Percentiles rank a stretch among this genome's conserved stretches.
Conservation (phyloP, 192 early-diverging fungal genomes). For the Gonapodya prolifera region DNA sequence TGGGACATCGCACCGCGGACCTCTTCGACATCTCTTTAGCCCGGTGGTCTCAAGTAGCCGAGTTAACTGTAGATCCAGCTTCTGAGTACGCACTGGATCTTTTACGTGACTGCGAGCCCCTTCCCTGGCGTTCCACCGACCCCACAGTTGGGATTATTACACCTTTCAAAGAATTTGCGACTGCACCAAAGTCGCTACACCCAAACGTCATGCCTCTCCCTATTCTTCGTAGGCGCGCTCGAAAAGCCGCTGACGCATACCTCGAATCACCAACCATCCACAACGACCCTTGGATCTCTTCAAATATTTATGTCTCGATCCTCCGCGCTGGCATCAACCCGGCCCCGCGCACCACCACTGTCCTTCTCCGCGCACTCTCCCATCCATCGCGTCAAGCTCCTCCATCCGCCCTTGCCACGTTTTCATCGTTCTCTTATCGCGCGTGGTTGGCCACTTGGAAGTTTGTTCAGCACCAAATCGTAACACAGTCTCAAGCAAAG, state of each 20-base stretch:
- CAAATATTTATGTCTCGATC: background rate
- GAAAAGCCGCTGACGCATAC: background rate
- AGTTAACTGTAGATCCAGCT: background rate
- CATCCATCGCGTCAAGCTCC: no score
- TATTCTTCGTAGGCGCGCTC: background rate
- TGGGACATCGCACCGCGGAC: background rate
- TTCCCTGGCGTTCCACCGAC: background rate
- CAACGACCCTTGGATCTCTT: background rate
- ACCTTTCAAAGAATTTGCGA: background rate
- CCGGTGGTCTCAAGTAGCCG: background rate
- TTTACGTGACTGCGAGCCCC: background rate
- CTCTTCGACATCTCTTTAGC: background rate
- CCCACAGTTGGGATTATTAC: background rate
- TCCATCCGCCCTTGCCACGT: no score
- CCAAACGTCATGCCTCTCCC: background rate
- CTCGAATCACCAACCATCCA: background rate
- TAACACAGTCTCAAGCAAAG: background rate
- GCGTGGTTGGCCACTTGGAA: background rate
- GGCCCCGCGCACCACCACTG: background rate
- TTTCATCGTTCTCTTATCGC: no score
- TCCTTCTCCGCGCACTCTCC: no score
- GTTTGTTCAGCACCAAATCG: background rate
- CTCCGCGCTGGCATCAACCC: background rate
- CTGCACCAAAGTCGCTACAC: no score
- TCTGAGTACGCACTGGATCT: background rate